Evolutionary conservation across 2,329 filamentous ascomycete species (phyloP).

Genomic region (Whalleya microplaca): DNA sequence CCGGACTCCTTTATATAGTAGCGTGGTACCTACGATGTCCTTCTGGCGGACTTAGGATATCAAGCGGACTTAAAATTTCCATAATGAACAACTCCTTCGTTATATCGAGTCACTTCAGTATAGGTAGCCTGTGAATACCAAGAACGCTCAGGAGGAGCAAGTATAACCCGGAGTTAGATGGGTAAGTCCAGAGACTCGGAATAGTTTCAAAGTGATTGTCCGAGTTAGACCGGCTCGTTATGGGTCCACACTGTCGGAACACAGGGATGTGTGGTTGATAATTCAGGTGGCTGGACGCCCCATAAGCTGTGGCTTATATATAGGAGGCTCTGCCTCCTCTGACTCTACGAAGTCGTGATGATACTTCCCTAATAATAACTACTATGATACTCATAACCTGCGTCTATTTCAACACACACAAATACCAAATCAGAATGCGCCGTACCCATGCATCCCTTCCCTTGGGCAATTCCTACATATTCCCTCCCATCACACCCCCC

Average conservation of each 20-base stretch:
- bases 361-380: too few relatives aligned
- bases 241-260: not conserved
- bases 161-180: not conserved
- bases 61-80: not conserved
- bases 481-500: too few relatives aligned
- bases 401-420: too few relatives aligned
- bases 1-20: not conserved
- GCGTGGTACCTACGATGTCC: not conserved
- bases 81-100: not conserved
- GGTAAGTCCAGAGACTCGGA: not conserved
- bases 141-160: not conserved
- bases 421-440: too few relatives aligned
- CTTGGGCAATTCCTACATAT: too few relatives aligned
- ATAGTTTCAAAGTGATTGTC: not conserved
- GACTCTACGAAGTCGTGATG: too few relatives aligned
- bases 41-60: not conserved
- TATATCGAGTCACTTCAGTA: not conserved
- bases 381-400: too few relatives aligned
- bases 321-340: too few relatives aligned
- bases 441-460: too few relatives aligned
- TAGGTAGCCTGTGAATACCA: not conserved
- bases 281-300: too few relatives aligned
- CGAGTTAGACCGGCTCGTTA: not conserved
- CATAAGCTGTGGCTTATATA: too few relatives aligned
- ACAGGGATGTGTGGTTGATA: not conserved